Percentiles rank a stretch among this genome's conserved stretches.
These are phyloP conservation scores for Ramalina peruviana DNA, from an alignment of 495 filamentous ascomycete genomes.

Conservation along the genomic window DNA sequence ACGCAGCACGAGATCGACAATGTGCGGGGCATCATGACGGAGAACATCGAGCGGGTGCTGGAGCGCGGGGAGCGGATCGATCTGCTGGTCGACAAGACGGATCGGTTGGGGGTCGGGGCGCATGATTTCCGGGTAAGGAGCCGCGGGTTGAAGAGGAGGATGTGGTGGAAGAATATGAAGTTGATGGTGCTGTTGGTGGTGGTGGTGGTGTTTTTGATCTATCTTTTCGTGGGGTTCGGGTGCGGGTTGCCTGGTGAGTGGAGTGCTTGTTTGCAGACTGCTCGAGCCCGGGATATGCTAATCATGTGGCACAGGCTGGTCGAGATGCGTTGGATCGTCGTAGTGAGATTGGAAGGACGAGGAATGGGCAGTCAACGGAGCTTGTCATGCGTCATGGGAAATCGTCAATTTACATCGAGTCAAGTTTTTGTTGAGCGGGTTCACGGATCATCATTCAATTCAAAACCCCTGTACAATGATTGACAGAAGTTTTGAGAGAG, in stretches of 20 bases:
- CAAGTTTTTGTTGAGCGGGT: too few species aligned
- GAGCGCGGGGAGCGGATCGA: constrained; percentile 94
- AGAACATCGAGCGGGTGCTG: constrained; percentile 92
- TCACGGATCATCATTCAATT: too few species aligned
- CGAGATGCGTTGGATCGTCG: constrained; percentile 11
- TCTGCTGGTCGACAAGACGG: constrained; percentile 93
- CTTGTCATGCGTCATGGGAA: not conserved
- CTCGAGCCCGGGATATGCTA: not conserved
- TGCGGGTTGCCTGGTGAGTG: constrained; percentile 49
- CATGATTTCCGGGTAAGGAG: constrained; percentile 81
- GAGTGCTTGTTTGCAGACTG: not conserved
- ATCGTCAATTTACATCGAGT: too few species aligned
- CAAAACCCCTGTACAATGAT: too few species aligned
- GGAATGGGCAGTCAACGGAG: not conserved
- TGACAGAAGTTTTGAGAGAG: constrained; percentile 4
- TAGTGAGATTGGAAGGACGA: not conserved
- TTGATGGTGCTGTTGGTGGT: constrained; percentile 73
- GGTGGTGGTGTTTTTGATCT: constrained; percentile 74
- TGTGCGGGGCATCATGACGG: constrained; percentile 91
- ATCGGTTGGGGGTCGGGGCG: constrained; percentile 70
- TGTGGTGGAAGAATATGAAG: constrained; percentile 99
- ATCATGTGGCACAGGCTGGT: constrained; percentile 3
- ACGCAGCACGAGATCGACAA: constrained; percentile 83
- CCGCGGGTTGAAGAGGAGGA: constrained; percentile 68
- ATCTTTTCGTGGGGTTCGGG: constrained; percentile 59